Base-by-base conservation (phyloP, 306 rosid genomes). In the Senna siamea region DNA sequence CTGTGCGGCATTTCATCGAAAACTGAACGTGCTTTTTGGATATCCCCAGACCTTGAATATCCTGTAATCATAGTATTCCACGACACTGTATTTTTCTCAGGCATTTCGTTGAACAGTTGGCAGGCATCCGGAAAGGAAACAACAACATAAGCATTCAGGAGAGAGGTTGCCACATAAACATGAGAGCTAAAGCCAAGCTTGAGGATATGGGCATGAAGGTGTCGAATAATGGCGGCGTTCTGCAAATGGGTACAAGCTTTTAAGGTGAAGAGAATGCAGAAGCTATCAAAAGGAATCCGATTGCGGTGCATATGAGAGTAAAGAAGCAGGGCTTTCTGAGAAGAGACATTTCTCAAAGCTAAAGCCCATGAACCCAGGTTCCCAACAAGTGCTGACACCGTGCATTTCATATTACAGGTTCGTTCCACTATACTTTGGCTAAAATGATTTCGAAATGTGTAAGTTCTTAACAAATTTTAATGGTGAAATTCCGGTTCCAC, bases 11-110 rank as follows among this genome's bases (percentile, higher is more conserved):
- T 89, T 60, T 73, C 65, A 10, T 82, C 85, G 15, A 87, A 91
- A 9, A 84, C 46, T 6, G 46, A 46, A 11, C 73, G 81, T 6
- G 88, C 89, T 30, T 10, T 70, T 32, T 57, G 70, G 14, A 87
- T 44, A 50, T 87, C 83, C 37, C 86, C 86, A 0, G 43, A 34
- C 51, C 82, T 89, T 14, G 76, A 91, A 72, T 76, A 77, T 44
- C 94, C 90, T 0, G 72, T 7, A 53, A 88, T 75, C 94, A 91
- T 89, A 0, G 89, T 82, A 56, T 89, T 89, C 92, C 90, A 89
- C 1, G 89, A 74, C 65, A 89, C 86, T 0, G 70, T 66, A 41
- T 73, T 84, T 76, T 15, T 84, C 0, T 73, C 77, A 1, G 92
- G 90, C 79, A 89, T 87, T 89, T 87, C 88, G 8, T 89, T 90